Percentiles rank a stretch among this genome's conserved stretches.
Evolutionary conservation across 257 asterid species (phyloP).

Genomic region (Fraxinus anomala): DNA sequence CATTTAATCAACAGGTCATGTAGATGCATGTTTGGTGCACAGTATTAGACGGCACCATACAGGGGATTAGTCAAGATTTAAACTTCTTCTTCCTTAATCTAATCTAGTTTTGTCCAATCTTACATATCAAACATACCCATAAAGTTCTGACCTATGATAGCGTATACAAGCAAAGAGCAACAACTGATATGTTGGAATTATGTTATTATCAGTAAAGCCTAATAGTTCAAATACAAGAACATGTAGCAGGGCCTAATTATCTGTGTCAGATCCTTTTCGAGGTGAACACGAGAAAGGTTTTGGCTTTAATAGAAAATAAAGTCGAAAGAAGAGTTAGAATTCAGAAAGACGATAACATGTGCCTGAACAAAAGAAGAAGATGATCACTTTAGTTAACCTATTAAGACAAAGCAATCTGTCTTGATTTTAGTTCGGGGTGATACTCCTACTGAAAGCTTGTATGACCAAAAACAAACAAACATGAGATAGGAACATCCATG

Average conservation of each 20-base stretch:
- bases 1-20: constrained; percentile 21
- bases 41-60: background rate
- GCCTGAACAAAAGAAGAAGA: background rate
- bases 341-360: background rate
- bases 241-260: background rate
- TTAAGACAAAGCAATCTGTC: background rate
- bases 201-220: background rate
- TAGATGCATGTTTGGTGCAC: background rate
- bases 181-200: background rate
- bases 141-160: background rate
- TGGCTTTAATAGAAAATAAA: background rate
- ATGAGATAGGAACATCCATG: background rate
- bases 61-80: background rate
- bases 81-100: background rate
- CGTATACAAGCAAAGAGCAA: background rate
- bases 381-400: background rate
- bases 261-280: background rate
- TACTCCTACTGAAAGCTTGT: background rate
- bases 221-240: background rate
- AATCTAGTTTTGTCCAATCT: background rate
- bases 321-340: background rate
- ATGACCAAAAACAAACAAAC: too few species aligned
- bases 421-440: background rate
- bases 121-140: background rate
- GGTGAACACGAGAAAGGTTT: background rate